Evolutionary conservation across 1,284 basidiomycete species (phyloP).

Genomic region (Heterobasidion occidentale): DNA sequence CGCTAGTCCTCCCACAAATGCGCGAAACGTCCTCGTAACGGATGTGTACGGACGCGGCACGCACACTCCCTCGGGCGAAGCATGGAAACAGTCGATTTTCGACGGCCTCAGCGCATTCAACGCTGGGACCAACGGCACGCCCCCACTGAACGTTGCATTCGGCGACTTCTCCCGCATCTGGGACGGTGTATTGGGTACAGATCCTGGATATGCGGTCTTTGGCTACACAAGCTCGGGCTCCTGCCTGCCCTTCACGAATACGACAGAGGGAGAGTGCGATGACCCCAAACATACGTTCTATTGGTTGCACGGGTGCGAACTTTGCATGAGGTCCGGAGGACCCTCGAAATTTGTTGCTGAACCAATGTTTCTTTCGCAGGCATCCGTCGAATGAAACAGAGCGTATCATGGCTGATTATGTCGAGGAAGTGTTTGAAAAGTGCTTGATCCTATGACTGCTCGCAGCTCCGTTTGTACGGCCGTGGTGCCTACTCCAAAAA

Average conservation of each 20-base stretch:
- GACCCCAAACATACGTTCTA: conserved; percentile 44
- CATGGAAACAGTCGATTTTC: conserved; percentile 22
- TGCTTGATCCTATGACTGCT: conserved; percentile 15
- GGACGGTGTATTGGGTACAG: conserved; percentile 19
- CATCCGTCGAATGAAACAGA: conserved; percentile 34
- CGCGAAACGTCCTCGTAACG: conserved; percentile 22
- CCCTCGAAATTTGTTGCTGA: not conserved
- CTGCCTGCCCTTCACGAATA: conserved; percentile 13
- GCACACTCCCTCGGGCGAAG: conserved; percentile 19
- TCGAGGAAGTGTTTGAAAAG: conserved; percentile 29
- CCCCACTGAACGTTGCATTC: conserved; percentile 17
- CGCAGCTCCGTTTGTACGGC: no score
- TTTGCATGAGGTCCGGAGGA: not conserved
- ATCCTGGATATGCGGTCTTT: conserved; percentile 22
- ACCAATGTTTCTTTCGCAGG: conserved; percentile 14
- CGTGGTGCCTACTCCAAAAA: no score
- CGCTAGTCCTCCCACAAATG: conserved; percentile 19
- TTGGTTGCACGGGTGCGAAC: conserved; percentile 37
- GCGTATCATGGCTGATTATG: conserved; percentile 40
- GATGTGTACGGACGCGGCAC: conserved; percentile 23
- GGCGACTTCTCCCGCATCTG: conserved; percentile 22
- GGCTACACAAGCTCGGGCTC: conserved; percentile 22
- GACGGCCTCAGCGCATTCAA: conserved; percentile 16
- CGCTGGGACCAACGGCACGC: conserved; percentile 8
- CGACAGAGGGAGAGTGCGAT: conserved; percentile 16